Evolutionary conservation across 306 rosid species (phyloP), one percentile per base, ranked within the genome.

Genomic region (Pyrus bretschneideri): DNA sequence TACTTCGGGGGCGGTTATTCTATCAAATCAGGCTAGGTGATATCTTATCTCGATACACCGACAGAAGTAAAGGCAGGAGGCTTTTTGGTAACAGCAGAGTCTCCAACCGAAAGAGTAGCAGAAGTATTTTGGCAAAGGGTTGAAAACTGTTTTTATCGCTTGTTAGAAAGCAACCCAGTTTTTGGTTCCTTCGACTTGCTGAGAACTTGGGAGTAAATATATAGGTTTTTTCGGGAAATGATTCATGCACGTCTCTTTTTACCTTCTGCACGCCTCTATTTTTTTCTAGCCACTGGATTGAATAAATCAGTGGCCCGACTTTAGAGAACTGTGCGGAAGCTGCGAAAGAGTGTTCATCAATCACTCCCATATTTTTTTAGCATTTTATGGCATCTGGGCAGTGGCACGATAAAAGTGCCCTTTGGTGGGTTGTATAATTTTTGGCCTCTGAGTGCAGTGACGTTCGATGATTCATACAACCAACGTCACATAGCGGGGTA

Each of bases 1-100:
- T 64, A 76, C 79, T 72, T 44, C 88, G 25, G 89, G 80, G 79
- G 89, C 76, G 75, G 74, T 80, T 42, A 81, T 82, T 83, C 70
- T 81, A 63, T 85, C 90, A 69, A 87, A 87, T 79, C 82, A 77
- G 87, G 90, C 85, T 76, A 83, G 89, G 81, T 82, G 76, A 82
- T 17, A 18, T 46, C 40, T 46, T 65, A 55, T 83, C 40, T 69
- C 71, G 76, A 52, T 80, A 58, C 67, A 44, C 74, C 27, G 80
- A 79, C 80, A 38, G 73, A 73, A 22, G 59, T 29, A 17, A 38
- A 82, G 64, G 77, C 70, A 72, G 84, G 76, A 61, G 71, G 61
- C 67, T 57, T 71, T 49, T 60, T 65, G 76, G 54, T 35, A 76
- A 67, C 67, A 33, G 82, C 45, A 1, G 21, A 49, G 55, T 49